phyloP scores from a whole-genome alignment of 192 early-diverging fungal genomes.

The Obelidium mucronatum region DNA sequence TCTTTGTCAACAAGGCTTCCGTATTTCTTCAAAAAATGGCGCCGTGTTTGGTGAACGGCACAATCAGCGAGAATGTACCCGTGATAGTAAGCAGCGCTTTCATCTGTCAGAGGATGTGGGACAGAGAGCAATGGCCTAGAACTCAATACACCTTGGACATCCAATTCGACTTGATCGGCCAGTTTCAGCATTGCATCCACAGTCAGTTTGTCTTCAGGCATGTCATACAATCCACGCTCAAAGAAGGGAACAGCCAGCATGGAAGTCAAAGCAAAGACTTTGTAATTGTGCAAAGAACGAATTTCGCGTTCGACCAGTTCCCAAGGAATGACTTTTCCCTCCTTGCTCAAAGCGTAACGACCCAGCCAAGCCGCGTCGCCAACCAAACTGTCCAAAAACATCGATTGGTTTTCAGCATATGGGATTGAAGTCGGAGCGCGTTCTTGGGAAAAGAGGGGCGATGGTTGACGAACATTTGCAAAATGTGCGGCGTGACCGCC shows the following conservation, averaged over 20 bases:
- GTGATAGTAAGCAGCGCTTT: slow-evolving; percentile 45
- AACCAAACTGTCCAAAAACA: slow-evolving; percentile 49
- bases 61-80: slow-evolving; percentile 49
- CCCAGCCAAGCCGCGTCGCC: slow-evolving; percentile 45
- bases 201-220: slow-evolving; percentile 46
- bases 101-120: slow-evolving; percentile 47
- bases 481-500: slow-evolving; percentile 46
- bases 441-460: slow-evolving; percentile 46
- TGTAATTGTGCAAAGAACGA: slow-evolving; percentile 31
- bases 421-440: slow-evolving; percentile 48
- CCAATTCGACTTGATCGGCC: slow-evolving; percentile 46
- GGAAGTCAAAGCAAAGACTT: slow-evolving; percentile 38
- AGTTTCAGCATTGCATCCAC: slow-evolving; percentile 35
- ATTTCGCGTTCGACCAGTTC: slow-evolving; percentile 44
- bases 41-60: slow-evolving; percentile 47
- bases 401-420: slow-evolving; percentile 48
- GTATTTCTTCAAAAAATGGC: slow-evolving; percentile 46
- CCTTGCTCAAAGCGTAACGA: slow-evolving; percentile 38
- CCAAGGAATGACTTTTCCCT: slow-evolving; percentile 48
- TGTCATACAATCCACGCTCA: slow-evolving; percentile 43
- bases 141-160: slow-evolving; percentile 44
- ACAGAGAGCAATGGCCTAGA: slow-evolving; percentile 38
- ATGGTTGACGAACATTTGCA: slow-evolving; percentile 45
- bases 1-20: slow-evolving; percentile 46
- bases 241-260: slow-evolving; percentile 52